Base-by-base conservation (phyloP, 306 rosid genomes). In the Quercus gilva region DNA sequence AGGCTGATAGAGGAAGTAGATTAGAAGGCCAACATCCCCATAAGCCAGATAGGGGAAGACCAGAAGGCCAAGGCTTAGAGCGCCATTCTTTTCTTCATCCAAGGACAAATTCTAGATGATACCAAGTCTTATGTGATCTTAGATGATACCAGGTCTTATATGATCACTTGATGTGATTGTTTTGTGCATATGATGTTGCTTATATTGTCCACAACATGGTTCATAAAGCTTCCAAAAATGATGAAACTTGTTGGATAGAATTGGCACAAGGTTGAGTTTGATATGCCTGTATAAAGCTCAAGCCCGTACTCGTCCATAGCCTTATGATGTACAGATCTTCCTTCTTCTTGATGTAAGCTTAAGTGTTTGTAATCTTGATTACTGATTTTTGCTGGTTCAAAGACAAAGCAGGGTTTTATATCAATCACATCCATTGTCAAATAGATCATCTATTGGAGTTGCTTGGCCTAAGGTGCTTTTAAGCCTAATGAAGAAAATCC, bases 41-140 rank as follows among this genome's bases (percentile, higher is more conserved):
- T 26, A 79, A 37, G 74, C 76, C 83, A 79, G 97, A 86, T 75
- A 90, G 91, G 88, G 97, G 91, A 82, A 85, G 69, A 56, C 87
- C 92, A 57, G 94, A 94, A 11, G 84, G 85, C 76, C 85, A 65
- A 74, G 81, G 86, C 78, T 72, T 25, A 15, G 78, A 72, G 74
- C 55, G 81, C 77, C 83, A 71, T 49, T 35, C 81, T 75, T 79
- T 45, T 43, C 21, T 41, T 76, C 56, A 84, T 59, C 28, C 83
- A 11, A 71, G 79, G 72, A 79, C 77, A 56, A 79, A 58, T 69
- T 61, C 49, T 45, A 83, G 87, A 87, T 84, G 81, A 82, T 81
- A 41, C 5, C 6, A 19, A 76, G 77, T 75, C 65, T 56, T 23
- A 19, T 52, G 67, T 63, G 63, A 41, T 61, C 71, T 41, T 45